A percentile compares a stretch with the other conserved stretches of the same genome.
These are phyloP conservation scores for Zygotorulaspora chibaensis DNA, from an alignment of 805 yeast genomes.

Conservation along the genomic window DNA sequence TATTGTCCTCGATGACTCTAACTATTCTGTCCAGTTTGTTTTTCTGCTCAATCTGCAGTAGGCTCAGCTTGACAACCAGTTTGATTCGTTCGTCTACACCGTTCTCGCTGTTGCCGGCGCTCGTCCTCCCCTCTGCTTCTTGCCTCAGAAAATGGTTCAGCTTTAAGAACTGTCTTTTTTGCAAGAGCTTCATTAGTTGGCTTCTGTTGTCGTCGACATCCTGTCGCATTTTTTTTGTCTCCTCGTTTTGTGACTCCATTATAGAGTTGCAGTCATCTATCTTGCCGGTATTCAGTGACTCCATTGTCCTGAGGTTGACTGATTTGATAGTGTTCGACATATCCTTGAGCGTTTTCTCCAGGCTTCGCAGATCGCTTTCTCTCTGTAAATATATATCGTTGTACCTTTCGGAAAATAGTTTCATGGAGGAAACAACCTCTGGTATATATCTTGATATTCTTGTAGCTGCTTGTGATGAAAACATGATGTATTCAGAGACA, in stretches of 20 bases:
- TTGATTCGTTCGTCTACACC: slow-evolving; percentile 21
- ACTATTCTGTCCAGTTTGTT: slow-evolving; percentile 37
- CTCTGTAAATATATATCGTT: slow-evolving; percentile 47
- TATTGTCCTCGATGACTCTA: slow-evolving; percentile 36
- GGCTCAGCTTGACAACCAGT: slow-evolving; percentile 35
- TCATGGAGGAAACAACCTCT: slow-evolving; percentile 25
- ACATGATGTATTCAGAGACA: slow-evolving; percentile 26
- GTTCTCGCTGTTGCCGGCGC: slow-evolving; percentile 14
- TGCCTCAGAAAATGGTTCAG: slow-evolving; percentile 4
- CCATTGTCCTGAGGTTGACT: slow-evolving; percentile 26
- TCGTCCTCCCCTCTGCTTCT: background rate
- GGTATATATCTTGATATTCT: slow-evolving; percentile 29
- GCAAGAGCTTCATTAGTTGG: slow-evolving; percentile 25
- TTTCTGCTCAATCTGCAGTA: slow-evolving; percentile 42
- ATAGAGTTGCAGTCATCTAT: slow-evolving; percentile 74
- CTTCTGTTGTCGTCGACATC: slow-evolving; percentile 20
- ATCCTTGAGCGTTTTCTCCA: slow-evolving; percentile 25
- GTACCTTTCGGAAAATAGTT: slow-evolving; percentile 50
- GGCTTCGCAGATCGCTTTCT: slow-evolving; percentile 38
- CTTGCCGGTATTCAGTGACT: slow-evolving; percentile 60
- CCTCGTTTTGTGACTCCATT: slow-evolving; percentile 31
- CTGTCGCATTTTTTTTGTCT: slow-evolving; percentile 11
- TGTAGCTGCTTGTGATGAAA: slow-evolving; percentile 34
- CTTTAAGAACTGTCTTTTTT: slow-evolving; percentile 29
- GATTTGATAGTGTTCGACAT: slow-evolving; percentile 22